These are phyloP conservation scores for Trametes elegans DNA, from an alignment of 768 basidiomycete species.

Conservation along the genomic window DNA sequence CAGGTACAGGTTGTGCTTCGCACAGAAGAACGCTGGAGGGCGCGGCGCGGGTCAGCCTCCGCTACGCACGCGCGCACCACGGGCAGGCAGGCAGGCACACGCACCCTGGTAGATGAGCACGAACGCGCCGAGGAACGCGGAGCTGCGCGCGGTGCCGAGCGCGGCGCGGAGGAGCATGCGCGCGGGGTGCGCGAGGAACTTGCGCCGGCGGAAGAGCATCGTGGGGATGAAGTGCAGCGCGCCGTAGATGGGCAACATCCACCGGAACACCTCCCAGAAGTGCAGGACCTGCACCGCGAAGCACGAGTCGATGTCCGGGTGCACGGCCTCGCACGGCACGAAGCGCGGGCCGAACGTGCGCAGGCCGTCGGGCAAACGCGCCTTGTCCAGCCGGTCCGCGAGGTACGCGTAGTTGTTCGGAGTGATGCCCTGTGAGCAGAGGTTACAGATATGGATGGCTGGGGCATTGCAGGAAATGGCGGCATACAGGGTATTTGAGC, in stretches of 20 bases:
- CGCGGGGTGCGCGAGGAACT: slow-evolving; percentile 63
- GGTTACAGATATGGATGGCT: background rate
- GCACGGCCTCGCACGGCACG: slow-evolving; percentile 69
- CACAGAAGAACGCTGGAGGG: slow-evolving; percentile 58
- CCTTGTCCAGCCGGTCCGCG: slow-evolving; percentile 40
- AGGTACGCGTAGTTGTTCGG: slow-evolving; percentile 49
- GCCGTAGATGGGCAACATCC: slow-evolving; percentile 83
- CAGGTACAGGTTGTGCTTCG: slow-evolving; percentile 58
- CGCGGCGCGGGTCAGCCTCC: too few species aligned
- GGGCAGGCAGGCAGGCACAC: slow-evolving; percentile 18
- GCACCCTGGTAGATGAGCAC: slow-evolving; percentile 79
- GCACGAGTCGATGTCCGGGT: slow-evolving; percentile 71
- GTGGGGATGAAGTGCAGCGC: slow-evolving; percentile 88
- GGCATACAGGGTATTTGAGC: slow-evolving; percentile 46
- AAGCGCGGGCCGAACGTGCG: slow-evolving; percentile 46
- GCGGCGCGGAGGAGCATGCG: slow-evolving; percentile 62
- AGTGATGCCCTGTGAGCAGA: slow-evolving; percentile 46
- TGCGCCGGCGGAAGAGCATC: slow-evolving; percentile 73
- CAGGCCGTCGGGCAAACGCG: slow-evolving; percentile 31
- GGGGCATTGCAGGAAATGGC: background rate
- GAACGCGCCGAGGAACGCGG: slow-evolving; percentile 83
- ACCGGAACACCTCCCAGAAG: slow-evolving; percentile 78
- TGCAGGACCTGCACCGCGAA: slow-evolving; percentile 58
- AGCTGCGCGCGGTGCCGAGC: slow-evolving; percentile 77
- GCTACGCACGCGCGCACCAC: background rate